Evolutionary conservation across 1,284 basidiomycete species (phyloP), one percentile per base, ranked within the genome.

Genomic region (Sparassis latifolia): DNA sequence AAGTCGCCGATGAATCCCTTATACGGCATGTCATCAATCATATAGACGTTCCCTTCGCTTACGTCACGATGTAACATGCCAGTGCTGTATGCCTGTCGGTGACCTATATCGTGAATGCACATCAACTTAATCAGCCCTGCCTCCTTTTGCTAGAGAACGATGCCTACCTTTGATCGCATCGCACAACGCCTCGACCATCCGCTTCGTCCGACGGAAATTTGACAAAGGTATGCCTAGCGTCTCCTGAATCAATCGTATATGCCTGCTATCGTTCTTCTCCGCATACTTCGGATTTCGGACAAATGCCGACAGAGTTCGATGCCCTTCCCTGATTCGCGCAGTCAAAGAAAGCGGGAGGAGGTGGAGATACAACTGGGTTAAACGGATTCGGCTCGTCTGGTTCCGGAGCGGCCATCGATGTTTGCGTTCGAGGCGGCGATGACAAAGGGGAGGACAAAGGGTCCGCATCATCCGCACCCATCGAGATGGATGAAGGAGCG

Each of bases 1-100:
- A 52, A 58, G 41, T 58, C 56, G 41, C 39, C 42, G 7, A 58
- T 9, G 30, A 55, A 50, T 9, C 56, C 56, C 20, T 33, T 27
- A 28, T 6, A 49, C 12, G 38, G 38, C n/a, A 10, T 5, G 9
- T 30, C 31, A 6, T 35, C 33, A 10, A 47, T 49, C 20, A 58
- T 55, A 10, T 54, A 29, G 6, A 55, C 47, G 35, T 58, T 55
- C 5, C 51, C 51, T 27, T 40, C 41, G 28, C 56, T 55, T 29
- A 58, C 42, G 29, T 58, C 56, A 1, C 54, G 46, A 37, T 58
- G 54, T 4, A 58, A 33, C 0, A 58, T 29, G 1, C 49, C 47
- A 4, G 37, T 47, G 5, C 45, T 30, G 39, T 20, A 47, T n/a
- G 33, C 45, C 2, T 2, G 3, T 9, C 32, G 32, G 33, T 52